Conservation (phyloP, 768 basidiomycete genomes). For the Leccinum aurantiacum region DNA sequence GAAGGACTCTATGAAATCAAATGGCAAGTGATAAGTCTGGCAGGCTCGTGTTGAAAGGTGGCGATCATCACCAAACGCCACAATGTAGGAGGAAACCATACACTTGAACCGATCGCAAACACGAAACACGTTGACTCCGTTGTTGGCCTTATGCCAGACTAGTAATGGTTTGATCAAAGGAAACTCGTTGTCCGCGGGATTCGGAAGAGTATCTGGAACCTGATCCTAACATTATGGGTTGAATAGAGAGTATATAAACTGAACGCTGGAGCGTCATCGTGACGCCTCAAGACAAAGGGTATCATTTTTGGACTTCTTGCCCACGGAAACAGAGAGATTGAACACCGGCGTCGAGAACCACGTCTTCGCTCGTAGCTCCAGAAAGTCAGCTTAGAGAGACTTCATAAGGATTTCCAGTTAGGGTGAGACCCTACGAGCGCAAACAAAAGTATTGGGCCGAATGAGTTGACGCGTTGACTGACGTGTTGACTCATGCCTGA, state of each 20-base stretch:
- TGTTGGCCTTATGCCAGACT: background rate
- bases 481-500: too few relatives aligned
- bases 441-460: background rate
- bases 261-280: background rate
- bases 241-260: background rate
- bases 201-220: background rate
- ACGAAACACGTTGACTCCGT: background rate
- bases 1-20: background rate
- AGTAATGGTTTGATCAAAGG: background rate
- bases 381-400: background rate
- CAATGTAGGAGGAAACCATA: background rate
- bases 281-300: background rate
- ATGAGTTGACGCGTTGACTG: too few relatives aligned
- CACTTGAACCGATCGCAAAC: background rate
- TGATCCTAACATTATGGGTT: background rate
- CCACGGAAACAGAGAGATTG: background rate
- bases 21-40: slow-evolving; percentile 1
- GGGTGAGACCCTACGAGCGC: background rate
- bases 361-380: background rate
- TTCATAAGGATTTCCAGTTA: background rate
- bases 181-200: background rate
- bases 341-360: background rate
- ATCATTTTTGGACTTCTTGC: background rate
- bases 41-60: background rate
- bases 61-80: slow-evolving; percentile 2